phyloP scores from a whole-genome alignment of 2,329 filamentous ascomycete genomes.

The Pseudopithomyces maydicus region DNA sequence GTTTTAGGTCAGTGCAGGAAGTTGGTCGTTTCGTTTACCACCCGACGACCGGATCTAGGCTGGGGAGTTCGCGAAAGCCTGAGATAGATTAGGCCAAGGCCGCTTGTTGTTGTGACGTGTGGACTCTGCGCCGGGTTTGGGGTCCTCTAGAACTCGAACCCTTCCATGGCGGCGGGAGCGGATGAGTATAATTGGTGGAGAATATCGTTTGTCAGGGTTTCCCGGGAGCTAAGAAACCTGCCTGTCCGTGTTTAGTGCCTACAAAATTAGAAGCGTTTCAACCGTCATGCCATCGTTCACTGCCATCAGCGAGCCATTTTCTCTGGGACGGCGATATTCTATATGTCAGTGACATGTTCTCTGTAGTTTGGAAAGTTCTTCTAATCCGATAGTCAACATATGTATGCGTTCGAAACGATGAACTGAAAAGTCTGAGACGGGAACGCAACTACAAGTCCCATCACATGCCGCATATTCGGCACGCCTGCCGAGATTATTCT shows the following conservation, averaged over 20 bases:
- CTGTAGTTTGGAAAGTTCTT: neutral
- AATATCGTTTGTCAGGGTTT: neutral
- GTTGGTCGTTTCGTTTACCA: constrained; percentile 34
- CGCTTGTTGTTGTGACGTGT: neutral
- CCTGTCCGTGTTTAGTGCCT: neutral
- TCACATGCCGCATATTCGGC: neutral
- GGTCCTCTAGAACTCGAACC: neutral
- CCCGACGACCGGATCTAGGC: constrained; percentile 12
- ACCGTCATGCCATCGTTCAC: neutral
- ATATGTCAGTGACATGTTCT: neutral
- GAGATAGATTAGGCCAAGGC: constrained; percentile 1
- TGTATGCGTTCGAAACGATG: no score
- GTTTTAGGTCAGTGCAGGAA: constrained; percentile 19
- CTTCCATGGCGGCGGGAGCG: neutral
- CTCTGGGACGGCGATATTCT: neutral
- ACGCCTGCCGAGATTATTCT: neutral
- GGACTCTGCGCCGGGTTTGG: neutral
- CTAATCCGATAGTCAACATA: no score
- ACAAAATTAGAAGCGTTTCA: neutral
- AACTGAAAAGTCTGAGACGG: no score
- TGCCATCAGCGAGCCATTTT: neutral
- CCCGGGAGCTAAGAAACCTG: neutral
- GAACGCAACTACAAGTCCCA: no score
- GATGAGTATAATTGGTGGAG: neutral
- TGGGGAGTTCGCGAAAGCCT: neutral